Evolutionary conservation across 2,329 filamentous ascomycete species (phyloP).

Genomic region (Neopestalotiopsis sp.): DNA sequence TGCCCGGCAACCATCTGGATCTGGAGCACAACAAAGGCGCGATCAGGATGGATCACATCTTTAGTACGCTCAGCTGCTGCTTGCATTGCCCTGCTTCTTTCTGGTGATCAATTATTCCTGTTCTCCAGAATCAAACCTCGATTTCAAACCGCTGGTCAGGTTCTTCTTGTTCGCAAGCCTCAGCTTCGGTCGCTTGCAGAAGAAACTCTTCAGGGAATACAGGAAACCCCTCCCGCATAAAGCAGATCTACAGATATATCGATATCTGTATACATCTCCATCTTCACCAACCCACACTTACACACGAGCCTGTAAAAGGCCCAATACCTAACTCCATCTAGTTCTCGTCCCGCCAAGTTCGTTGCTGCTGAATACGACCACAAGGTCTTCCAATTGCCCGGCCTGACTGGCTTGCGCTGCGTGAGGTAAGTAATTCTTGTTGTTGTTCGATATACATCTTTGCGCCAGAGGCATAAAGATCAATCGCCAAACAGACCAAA

Average conservation of each 20-base stretch:
- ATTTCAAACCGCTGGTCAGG: not conserved
- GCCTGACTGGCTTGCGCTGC: conserved; percentile 45
- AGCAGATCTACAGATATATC: conserved; percentile 1
- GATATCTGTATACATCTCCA: not conserved
- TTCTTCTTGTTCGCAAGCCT: not conserved
- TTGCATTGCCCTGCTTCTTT: conserved; percentile 2
- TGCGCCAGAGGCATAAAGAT: not conserved
- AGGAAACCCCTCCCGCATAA: not conserved
- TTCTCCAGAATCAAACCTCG: not conserved
- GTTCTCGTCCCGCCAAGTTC: conserved; percentile 39
- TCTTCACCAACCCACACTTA: conserved; percentile 12
- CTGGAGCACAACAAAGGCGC: not conserved
- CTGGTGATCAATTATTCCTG: not conserved
- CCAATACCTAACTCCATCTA: conserved; percentile 28
- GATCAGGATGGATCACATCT: not conserved
- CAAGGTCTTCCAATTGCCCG: conserved; percentile 36
- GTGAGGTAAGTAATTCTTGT: conserved; percentile 35
- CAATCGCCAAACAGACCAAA: not conserved
- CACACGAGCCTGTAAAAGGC: conserved; percentile 21
- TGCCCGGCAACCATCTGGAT: not conserved
- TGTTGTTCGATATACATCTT: not conserved
- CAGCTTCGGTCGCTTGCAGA: not conserved
- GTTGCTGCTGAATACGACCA: conserved; percentile 37
- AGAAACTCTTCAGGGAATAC: not conserved
- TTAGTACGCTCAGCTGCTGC: conserved; percentile 1